Conservation (phyloP, 1,284 basidiomycete genomes). For the Porodaedalea pini region DNA sequence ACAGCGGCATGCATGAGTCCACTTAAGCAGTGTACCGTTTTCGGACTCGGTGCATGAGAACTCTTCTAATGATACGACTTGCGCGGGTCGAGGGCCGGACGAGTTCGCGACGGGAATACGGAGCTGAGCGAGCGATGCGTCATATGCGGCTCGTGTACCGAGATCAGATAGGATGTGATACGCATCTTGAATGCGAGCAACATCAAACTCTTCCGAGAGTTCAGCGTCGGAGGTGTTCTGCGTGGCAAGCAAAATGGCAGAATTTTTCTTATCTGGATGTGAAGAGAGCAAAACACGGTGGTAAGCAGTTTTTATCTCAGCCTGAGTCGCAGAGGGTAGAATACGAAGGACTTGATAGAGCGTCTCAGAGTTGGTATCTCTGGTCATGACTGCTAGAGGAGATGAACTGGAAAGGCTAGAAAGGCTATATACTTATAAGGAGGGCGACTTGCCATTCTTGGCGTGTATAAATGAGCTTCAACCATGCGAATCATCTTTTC, state of each 20-base stretch:
- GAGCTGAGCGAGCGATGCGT: conserved; percentile 30
- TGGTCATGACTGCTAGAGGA: background rate
- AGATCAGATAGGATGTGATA: conserved; percentile 31
- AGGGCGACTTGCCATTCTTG: no score
- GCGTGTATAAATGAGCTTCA: background rate
- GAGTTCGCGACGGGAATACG: background rate
- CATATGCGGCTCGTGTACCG: conserved; percentile 46
- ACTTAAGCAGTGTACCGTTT: conserved; percentile 32
- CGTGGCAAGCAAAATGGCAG: background rate
- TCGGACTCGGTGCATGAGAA: conserved; percentile 42
- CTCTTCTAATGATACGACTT: conserved; percentile 72
- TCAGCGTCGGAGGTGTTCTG: background rate
- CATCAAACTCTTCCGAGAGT: conserved; percentile 9
- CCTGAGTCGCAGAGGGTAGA: conserved; percentile 29
- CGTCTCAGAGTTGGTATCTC: background rate
- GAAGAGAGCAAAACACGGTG: conserved; percentile 56
- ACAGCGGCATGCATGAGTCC: conserved; percentile 65
- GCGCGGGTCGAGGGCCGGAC: conserved; percentile 58
- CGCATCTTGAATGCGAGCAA: conserved; percentile 25
- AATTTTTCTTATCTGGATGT: conserved; percentile 64
- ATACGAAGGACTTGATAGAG: conserved; percentile 35
- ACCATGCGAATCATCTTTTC: no score
- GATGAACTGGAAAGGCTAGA: no score
- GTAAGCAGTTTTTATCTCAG: conserved; percentile 67
- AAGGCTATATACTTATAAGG: no score